Base-by-base conservation (phyloP, 495 filamentous ascomycete species). In the Hamigera avellanea region DNA sequence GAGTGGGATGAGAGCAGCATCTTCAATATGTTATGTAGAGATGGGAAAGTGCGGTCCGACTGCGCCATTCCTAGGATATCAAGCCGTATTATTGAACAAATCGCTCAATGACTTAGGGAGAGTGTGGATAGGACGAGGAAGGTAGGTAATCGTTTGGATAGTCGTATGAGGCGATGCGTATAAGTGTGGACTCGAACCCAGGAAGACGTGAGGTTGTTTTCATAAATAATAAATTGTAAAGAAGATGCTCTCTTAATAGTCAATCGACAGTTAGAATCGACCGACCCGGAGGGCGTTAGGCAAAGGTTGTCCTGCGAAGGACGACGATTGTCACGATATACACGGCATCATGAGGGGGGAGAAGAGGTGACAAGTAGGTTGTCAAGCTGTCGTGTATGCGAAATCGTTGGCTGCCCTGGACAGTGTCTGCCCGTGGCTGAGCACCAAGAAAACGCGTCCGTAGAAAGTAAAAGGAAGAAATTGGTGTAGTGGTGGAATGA, bases 291-390 rank as follows among this genome's bases (percentile, higher is more conserved):
- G 46, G 48, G 44, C 42, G 40, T 32, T 41, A 53, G 37, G 33
- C 9, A 34, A 46, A 44, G 21, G 39, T 31, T 41, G 60, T 57
- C 63, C 60, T 46, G 36, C 13, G 23, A 40, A 66, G 61, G 63
- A 66, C 61, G 41, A 37, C 33, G 39, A 39, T 44, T 48, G 61
- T 63, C 57, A 66, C 57, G 56, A 67, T 67, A 66, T 66, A 54
- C 34, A 63, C 40, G 44, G 47, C 60, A 64, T 66, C 41, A 30
- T 56, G 46, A 39, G 40, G 37, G 32, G 40, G 39, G 42, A 42
- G 28, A 39, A 19, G 17, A 42, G 41, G n/a, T 29, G 35, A 23
- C 21, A 23, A 9, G 21, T 23, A 5, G 21, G 9, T 23, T 23
- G 21, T 23, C 21, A 23, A 23, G 9, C 4, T 9, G 21, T 9